A percentile compares a stretch with the other conserved stretches of the same genome.
These are phyloP conservation scores for Paspalum notatum DNA, from an alignment of 176 grass and related monocot genomes.

Conservation along the genomic window DNA sequence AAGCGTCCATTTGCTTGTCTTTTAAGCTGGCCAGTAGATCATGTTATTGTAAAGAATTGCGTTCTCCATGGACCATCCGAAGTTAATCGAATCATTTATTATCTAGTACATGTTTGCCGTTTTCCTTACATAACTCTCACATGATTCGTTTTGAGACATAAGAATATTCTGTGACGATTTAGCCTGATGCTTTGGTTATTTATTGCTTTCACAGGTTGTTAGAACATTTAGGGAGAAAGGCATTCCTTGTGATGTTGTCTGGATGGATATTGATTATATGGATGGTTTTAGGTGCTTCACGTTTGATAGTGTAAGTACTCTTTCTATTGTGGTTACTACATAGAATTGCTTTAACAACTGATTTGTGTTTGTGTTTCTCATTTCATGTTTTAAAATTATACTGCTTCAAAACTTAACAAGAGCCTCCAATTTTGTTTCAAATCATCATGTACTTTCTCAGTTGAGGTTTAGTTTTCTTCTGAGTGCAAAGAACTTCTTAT, in stretches of 20 bases:
- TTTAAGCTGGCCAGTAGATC: not conserved
- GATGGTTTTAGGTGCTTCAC: conserved; percentile 96
- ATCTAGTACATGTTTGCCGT: not conserved
- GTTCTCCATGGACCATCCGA: not conserved
- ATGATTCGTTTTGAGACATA: conserved; percentile 29
- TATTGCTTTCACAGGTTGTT: conserved; percentile 62
- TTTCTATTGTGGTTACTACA: not conserved
- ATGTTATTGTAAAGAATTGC: not conserved
- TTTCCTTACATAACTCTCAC: conserved; percentile 11
- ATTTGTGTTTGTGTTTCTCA: not conserved
- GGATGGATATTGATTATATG: conserved; percentile 99
- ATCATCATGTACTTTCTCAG: not conserved
- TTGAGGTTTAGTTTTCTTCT: conserved; percentile 13
- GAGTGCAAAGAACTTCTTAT: conserved; percentile 3
- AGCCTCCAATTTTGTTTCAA: not conserved
- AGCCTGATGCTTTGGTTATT: conserved; percentile 27
- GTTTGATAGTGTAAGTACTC: conserved; percentile 71
- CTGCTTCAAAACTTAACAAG: not conserved
- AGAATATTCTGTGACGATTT: conserved; percentile 25
- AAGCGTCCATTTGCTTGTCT: not conserved
- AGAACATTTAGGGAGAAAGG: conserved; percentile 87
- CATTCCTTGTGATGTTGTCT: conserved; percentile 97
- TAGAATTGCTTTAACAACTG: not conserved
- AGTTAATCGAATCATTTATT: conserved; percentile 10
- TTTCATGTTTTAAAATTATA: conserved; percentile 18